Evolutionary conservation across 306 rosid genomes (phyloP), one percentile per base, ranked within the genome.

Genomic region (Fagus crenata): DNA sequence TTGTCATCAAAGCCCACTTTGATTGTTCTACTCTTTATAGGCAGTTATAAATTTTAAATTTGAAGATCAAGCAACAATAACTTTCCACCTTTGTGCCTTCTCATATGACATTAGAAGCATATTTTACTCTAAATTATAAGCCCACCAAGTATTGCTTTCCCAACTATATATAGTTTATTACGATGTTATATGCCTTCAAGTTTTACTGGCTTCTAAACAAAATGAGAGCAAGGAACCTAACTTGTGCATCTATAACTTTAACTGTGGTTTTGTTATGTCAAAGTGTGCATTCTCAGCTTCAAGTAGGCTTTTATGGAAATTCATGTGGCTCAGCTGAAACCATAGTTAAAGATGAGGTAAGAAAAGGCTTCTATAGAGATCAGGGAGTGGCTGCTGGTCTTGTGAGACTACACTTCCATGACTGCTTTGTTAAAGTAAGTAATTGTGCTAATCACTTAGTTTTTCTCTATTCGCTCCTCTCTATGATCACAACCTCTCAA

Each of bases 331-430:
- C 64, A 53, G 91, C 91, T 17, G 96, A 90, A 87, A 75, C 83
- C 72, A 84, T 89, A 55, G 92, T 92, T 11, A 87, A 89, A 63
- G 86, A 87, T 33, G 97, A 86, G 70, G 91, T 89, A 39, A 68
- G 56, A 75, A 83, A 71, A 86, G 81, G 46, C 63, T 75, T 69
- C 69, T 7, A 0, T 73, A 49, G 40, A 22, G 75, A 89, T 72
- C 80, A 80, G 67, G 92, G 92, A 43, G 54, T 90, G 74, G 93
- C 89, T 80, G 88, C 96, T 63, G 93, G 90, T 60, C 92, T 92
- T 72, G 77, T 92, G 36, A 84, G 97, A 84, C 79, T 90, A 90
- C 97, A 90, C 84, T 90, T 92, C 59, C 96, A 92, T 73, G 96
- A 92, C 75, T 92, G 96, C 83, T 88, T 90, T 78, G 89, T 88